Percentiles rank a stretch among this genome's conserved stretches.
Conservation (phyloP, 2,329 filamentous ascomycete species). For the Xylaria sp. region DNA sequence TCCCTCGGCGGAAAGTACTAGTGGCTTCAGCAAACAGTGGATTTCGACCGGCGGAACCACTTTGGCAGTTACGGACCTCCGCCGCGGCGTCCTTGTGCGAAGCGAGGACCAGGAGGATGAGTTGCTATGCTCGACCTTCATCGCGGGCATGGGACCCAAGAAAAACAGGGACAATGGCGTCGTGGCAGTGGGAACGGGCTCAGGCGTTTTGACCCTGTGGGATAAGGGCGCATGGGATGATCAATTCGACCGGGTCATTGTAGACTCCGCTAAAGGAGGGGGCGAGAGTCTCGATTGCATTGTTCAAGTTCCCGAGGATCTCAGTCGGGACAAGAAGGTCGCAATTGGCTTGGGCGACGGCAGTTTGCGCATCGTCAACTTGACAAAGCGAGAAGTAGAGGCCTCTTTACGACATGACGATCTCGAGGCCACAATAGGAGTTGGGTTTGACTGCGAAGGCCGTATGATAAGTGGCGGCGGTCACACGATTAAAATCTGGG, state of each 20-base stretch:
- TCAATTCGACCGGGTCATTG: conserved; percentile 86
- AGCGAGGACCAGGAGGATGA: conserved; percentile 97
- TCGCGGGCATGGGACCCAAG: conserved; percentile 79
- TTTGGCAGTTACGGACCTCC: conserved; percentile 87
- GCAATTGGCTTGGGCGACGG: conserved; percentile 87
- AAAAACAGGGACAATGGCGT: conserved; percentile 75
- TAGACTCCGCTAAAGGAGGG: conserved; percentile 71
- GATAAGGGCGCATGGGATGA: conserved; percentile 96
- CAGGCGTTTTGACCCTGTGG: conserved; percentile 90
- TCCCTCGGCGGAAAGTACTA: conserved; percentile 81
- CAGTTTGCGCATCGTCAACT: conserved; percentile 77
- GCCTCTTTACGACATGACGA: conserved; percentile 81
- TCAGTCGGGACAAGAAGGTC: conserved; percentile 77
- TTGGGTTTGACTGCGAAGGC: conserved; percentile 86
- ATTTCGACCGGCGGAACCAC: conserved; percentile 93
- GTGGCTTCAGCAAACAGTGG: conserved; percentile 93
- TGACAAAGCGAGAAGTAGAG: conserved; percentile 78
- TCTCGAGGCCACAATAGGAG: conserved; percentile 81
- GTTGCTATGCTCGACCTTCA: conserved; percentile 81
- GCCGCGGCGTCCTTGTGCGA: conserved; percentile 84
- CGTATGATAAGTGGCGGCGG: conserved; percentile 92
- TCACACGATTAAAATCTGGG: conserved; percentile 88
- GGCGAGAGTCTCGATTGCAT: conserved; percentile 87
- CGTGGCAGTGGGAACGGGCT: conserved; percentile 78
- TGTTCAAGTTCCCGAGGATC: conserved; percentile 74